These are phyloP conservation scores for Ophioceras dolichostomum DNA, from an alignment of 2,329 filamentous ascomycete species.

Conservation along the genomic window DNA sequence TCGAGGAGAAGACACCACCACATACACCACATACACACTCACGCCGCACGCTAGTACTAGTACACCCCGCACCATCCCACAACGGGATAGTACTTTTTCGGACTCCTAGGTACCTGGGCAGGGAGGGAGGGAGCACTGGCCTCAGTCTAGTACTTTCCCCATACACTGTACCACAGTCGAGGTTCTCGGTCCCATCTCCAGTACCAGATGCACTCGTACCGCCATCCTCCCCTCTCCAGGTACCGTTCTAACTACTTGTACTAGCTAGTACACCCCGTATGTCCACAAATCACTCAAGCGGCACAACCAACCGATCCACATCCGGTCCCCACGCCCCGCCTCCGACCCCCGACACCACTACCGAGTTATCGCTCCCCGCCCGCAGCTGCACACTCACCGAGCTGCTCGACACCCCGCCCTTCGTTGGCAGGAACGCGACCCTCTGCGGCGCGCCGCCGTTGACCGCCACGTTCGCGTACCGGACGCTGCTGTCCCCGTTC, in stretches of 20 bases:
- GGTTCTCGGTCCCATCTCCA: too few species aligned
- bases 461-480: slow-evolving; percentile 41
- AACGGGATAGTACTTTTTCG: too few species aligned
- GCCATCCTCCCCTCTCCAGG: not conserved
- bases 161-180: too few species aligned
- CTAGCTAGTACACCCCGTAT: too few species aligned
- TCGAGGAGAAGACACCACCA: too few species aligned
- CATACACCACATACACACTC: too few species aligned
- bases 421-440: slow-evolving; percentile 42
- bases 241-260: too few species aligned
- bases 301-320: slow-evolving; percentile 42
- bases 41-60: too few species aligned
- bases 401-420: slow-evolving; percentile 29
- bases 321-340: slow-evolving; percentile 30
- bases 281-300: slow-evolving; percentile 18
- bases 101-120: too few species aligned
- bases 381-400: slow-evolving; percentile 34
- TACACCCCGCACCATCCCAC: too few species aligned
- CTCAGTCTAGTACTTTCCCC: too few species aligned
- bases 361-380: slow-evolving; percentile 30
- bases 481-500: slow-evolving; percentile 40
- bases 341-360: slow-evolving; percentile 29
- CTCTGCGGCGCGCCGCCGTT: slow-evolving; percentile 35
- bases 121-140: too few species aligned
- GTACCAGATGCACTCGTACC: not conserved